Conservation (phyloP, 2,329 filamentous ascomycete genomes). For the Beauveria bassiana region DNA sequence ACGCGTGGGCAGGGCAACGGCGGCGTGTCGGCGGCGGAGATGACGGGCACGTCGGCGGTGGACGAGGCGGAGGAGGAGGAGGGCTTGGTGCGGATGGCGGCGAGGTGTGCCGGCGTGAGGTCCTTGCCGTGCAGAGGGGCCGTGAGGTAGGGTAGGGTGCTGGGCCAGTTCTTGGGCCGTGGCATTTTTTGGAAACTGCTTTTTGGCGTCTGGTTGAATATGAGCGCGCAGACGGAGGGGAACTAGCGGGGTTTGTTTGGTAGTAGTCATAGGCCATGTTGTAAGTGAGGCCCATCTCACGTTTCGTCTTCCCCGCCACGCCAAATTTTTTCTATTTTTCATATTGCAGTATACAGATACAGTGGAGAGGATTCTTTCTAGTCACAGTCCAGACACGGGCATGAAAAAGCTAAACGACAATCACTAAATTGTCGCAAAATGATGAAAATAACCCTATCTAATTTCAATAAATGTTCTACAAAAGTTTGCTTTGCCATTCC, state of each 20-base stretch:
- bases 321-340: background rate
- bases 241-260: no score
- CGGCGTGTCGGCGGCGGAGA: slow-evolving; percentile 24
- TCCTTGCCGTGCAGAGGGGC: slow-evolving; percentile 39
- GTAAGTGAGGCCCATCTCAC: background rate
- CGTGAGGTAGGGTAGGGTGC: slow-evolving; percentile 43
- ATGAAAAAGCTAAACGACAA: background rate
- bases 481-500: background rate
- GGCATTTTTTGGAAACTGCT: slow-evolving; percentile 18
- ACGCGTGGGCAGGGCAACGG: slow-evolving; percentile 43
- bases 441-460: slow-evolving; percentile 1
- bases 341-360: background rate
- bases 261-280: background rate
- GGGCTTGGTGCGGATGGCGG: slow-evolving; percentile 27
- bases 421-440: background rate
- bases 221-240: background rate
- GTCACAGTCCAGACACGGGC: background rate
- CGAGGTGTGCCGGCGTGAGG: slow-evolving; percentile 34
- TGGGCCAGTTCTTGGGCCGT: slow-evolving; percentile 52
- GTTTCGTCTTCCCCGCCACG: background rate
- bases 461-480: slow-evolving; percentile 12
- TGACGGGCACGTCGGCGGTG: slow-evolving; percentile 15
- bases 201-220: background rate
- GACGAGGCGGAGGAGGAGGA: background rate
- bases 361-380: background rate